Conservation (phyloP, 805 yeast genomes). For the Brettanomyces sp. region DNA sequence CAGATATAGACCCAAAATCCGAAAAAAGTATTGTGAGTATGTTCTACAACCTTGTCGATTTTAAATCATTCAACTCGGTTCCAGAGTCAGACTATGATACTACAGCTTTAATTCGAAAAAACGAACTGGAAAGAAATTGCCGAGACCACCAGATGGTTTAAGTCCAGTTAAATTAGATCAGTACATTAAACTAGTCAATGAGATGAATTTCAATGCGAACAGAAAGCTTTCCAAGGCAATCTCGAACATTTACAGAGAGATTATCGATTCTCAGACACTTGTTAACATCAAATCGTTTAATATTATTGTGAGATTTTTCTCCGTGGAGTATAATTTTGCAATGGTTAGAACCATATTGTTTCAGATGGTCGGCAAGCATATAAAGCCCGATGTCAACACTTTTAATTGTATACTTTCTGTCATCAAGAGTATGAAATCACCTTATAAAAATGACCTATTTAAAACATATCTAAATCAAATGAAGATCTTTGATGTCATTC, state of each 20-base stretch:
- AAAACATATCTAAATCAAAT: constrained; percentile 11
- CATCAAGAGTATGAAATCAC: constrained; percentile 5
- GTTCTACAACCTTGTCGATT: constrained; percentile 5
- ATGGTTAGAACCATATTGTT: constrained; percentile 4
- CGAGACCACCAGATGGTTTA: constrained; percentile 3
- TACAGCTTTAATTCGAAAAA: background rate
- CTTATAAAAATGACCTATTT: constrained; percentile 6
- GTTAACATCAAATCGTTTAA: constrained; percentile 8
- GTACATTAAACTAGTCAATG: constrained; percentile 5
- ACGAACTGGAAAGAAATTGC: constrained; percentile 1
- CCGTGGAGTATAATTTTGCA: constrained; percentile 6
- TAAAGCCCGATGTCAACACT: constrained; percentile 10
- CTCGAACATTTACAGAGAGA: constrained; percentile 3
- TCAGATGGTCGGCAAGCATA: constrained; percentile 3
- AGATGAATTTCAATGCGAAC: constrained; percentile 1
- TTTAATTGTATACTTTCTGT: constrained; percentile 11
- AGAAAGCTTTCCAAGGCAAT: constrained; percentile 5
- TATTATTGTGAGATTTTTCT: constrained; percentile 10
- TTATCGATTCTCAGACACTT: constrained; percentile 8
- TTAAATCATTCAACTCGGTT: background rate
- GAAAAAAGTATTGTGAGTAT: constrained; percentile 9
- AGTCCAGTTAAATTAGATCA: background rate
- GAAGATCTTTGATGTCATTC: constrained; percentile 6
- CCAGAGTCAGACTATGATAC: background rate
- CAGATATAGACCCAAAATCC: constrained; percentile 4